Evolutionary conservation across 306 rosid species (phyloP), one percentile per base, ranked within the genome.

Genomic region (Gynostemma pentaphyllum): DNA sequence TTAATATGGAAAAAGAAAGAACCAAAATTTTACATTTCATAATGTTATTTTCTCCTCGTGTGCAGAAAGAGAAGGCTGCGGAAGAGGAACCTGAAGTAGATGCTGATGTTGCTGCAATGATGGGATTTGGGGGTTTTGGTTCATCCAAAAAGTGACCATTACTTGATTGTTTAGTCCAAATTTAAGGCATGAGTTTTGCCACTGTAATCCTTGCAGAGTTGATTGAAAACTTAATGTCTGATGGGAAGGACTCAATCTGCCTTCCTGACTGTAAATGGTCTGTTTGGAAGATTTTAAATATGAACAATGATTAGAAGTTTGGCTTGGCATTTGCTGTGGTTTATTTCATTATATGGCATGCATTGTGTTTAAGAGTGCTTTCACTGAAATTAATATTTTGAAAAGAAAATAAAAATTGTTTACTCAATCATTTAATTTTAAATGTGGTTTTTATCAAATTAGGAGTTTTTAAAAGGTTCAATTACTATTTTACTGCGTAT

Each of bases 121-220:
- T 94, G 99, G 99, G 97, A 28, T 94, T 94, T 69, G 97, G 99
- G 1, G 99, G 99, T 66, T 94, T 88, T 18, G 68, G 90, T 63
- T 84, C 96, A 42, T 74, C 89, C 57, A 94, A 88, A 78, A 86
- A 88, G 74, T 84, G 79, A 79, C 59, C 45, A 57, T 34, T 18
- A 36, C 26, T 8, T 26, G 10, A 16, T 34, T 44, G 5, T 9
- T 29, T 41, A 5, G 14, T 34, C 46, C 45, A 24, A n/a, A 26
- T 70, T 24, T 70, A 52, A 2, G n/a, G 29, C 34, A 45, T 74
- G 72, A 68, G 52, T 51, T 64, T 62, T 61, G 21, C 60, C 45
- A 16, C 19, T 59, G 64, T 37, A 46, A 59, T 59, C 65, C 46
- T 21, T 60, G 3, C 26, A 15, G 65, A 34, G 29, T 19, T 57